Percentiles rank a stretch among this genome's conserved stretches.
Conservation (phyloP, 345 rosid species). For the Melaleuca alternifolia region DNA sequence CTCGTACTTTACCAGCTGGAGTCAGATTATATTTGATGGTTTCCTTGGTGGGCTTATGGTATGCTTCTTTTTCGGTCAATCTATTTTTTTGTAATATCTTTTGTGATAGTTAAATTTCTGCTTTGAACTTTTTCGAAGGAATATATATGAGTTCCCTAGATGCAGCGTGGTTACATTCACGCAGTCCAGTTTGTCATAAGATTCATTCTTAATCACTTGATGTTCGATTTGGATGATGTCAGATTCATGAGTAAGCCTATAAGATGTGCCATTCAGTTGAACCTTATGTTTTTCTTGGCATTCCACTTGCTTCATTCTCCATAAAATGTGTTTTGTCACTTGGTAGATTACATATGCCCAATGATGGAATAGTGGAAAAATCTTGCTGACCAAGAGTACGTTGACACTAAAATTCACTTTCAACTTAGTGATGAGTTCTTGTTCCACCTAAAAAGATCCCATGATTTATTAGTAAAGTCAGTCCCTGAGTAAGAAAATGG, state of each 20-base stretch:
- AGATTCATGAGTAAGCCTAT: background rate
- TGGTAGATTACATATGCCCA: background rate
- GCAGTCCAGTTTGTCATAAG: background rate
- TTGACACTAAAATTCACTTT: background rate
- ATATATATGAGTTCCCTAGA: background rate
- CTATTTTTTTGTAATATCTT: background rate
- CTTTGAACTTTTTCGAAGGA: background rate
- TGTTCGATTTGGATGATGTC: background rate
- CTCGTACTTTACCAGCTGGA: slow-evolving; percentile 78
- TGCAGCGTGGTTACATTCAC: background rate
- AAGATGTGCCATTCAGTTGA: background rate
- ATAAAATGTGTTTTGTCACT: background rate
- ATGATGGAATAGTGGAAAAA: background rate
- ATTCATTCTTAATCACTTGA: background rate
- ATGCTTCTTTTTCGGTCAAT: slow-evolving; percentile 5
- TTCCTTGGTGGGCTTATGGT: slow-evolving; percentile 92
- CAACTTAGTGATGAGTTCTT: background rate
- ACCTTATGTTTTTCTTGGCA: background rate
- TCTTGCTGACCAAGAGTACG: background rate
- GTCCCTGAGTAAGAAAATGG: background rate
- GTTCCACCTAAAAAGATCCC: background rate
- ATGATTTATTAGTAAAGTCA: background rate
- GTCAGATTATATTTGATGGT: slow-evolving; percentile 64
- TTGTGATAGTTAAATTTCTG: background rate
- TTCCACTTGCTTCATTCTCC: background rate